Conservation (phyloP, 1,284 basidiomycete genomes). For the Cryptococcus sp. region DNA sequence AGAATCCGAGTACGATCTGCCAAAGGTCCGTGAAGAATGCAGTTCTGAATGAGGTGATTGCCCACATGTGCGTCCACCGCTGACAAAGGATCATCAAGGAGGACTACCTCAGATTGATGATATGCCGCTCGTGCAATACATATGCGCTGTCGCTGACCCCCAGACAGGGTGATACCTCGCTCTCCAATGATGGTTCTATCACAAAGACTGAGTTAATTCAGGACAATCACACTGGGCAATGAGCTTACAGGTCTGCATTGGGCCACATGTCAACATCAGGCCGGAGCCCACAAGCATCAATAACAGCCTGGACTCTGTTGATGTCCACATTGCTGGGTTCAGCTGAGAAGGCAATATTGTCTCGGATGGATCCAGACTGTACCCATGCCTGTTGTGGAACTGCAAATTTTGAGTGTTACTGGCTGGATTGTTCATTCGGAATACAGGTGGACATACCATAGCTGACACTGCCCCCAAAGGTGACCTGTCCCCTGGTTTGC, state of each 20-base stretch:
- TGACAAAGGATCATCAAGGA: conserved; percentile 56
- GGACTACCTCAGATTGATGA: conserved; percentile 20
- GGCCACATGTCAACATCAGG: conserved; percentile 32
- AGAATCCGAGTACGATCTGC: conserved; percentile 66
- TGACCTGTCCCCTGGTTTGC: conserved; percentile 61
- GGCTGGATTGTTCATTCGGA: not conserved
- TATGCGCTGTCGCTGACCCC: conserved; percentile 28
- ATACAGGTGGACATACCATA: conserved; percentile 55
- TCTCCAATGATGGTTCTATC: conserved; percentile 24
- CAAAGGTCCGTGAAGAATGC: conserved; percentile 64
- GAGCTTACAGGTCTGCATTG: conserved; percentile 51
- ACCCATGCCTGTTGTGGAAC: conserved; percentile 62
- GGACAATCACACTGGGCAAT: not conserved
- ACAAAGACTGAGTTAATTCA: not conserved
- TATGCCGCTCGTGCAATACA: conserved; percentile 26
- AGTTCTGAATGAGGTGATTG: conserved; percentile 57
- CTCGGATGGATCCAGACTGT: conserved; percentile 65
- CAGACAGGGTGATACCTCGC: conserved; percentile 26
- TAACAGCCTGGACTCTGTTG: conserved; percentile 19
- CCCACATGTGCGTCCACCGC: conserved; percentile 65
- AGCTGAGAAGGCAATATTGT: conserved; percentile 50
- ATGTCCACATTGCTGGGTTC: conserved; percentile 23
- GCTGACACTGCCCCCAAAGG: conserved; percentile 65
- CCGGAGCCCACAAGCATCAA: conserved; percentile 32
- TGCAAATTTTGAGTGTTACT: conserved; percentile 1